A percentile compares a stretch with the other conserved stretches of the same genome.
These are phyloP conservation scores for Castanospermum australe DNA, from an alignment of 306 rosid species.

Conservation along the genomic window DNA sequence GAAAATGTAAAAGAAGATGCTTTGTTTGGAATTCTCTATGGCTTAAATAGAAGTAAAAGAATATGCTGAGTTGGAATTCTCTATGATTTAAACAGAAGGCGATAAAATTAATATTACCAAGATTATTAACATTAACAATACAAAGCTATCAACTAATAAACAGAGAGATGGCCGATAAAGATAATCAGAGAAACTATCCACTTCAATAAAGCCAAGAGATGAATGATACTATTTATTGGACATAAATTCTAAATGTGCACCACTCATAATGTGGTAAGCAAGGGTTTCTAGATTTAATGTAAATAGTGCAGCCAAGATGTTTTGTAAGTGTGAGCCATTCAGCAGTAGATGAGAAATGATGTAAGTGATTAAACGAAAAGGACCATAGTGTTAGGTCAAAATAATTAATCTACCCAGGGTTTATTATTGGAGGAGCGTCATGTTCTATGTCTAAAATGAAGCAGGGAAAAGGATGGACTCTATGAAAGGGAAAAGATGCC, in stretches of 20 bases:
- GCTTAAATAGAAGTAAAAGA: background rate
- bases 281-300: conserved; percentile 3
- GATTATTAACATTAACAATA: background rate
- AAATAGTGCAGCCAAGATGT: background rate
- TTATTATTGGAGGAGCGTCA: background rate
- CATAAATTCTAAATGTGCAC: background rate
- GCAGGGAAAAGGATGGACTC: background rate
- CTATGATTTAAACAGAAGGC: background rate
- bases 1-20: background rate
- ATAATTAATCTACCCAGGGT: background rate
- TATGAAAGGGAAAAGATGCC: background rate
- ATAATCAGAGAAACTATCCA: background rate
- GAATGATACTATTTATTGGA: background rate
- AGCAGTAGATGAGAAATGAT: background rate
- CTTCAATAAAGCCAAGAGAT: background rate
- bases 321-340: background rate
- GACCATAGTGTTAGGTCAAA: background rate
- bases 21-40: background rate
- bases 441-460: background rate
- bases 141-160: background rate
- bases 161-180: background rate
- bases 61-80: background rate
- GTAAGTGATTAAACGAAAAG: background rate
- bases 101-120: background rate
- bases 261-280: background rate